A percentile compares a stretch with the other conserved stretches of the same genome.
Conservation (phyloP, 257 asterid species). For the Ajuga chamaepitys region DNA sequence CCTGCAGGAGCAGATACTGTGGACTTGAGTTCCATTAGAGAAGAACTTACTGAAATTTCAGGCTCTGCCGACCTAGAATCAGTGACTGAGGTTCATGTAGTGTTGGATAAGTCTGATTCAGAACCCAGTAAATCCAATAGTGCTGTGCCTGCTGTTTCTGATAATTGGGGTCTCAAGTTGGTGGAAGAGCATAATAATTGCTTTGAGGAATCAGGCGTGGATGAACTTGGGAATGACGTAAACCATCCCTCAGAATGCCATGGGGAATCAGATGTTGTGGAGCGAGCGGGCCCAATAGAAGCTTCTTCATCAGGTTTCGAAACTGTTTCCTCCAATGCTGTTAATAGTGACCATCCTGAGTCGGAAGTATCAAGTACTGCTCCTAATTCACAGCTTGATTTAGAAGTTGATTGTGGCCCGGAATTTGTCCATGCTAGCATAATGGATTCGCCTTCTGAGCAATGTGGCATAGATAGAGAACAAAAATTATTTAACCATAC, state of each 20-base stretch:
- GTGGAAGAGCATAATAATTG: slow-evolving; percentile 25
- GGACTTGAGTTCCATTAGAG: slow-evolving; percentile 15
- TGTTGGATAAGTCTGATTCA: slow-evolving; percentile 16
- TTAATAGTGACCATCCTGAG: slow-evolving; percentile 16
- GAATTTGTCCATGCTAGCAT: slow-evolving; percentile 10
- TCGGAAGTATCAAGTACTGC: slow-evolving; percentile 24
- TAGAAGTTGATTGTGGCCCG: slow-evolving; percentile 21
- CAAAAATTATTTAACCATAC: slow-evolving; percentile 19
- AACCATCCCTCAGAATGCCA: slow-evolving; percentile 16
- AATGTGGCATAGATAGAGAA: slow-evolving; percentile 25
- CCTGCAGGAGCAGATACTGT: slow-evolving; percentile 18
- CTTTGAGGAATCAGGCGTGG: slow-evolving; percentile 27
- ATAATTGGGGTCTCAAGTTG: slow-evolving; percentile 19
- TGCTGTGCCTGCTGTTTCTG: slow-evolving; percentile 22
- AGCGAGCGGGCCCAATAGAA: slow-evolving; percentile 26
- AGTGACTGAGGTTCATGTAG: slow-evolving; percentile 19
- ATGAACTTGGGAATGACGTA: slow-evolving; percentile 27
- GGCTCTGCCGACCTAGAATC: slow-evolving; percentile 17
- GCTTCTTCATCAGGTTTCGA: slow-evolving; percentile 24
- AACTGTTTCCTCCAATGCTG: slow-evolving; percentile 15
- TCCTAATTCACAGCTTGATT: slow-evolving; percentile 17
- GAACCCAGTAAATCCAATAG: slow-evolving; percentile 20
- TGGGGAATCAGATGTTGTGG: slow-evolving; percentile 23
- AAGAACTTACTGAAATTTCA: slow-evolving; percentile 19
- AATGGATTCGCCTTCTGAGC: slow-evolving; percentile 22